A percentile compares a stretch with the other conserved stretches of the same genome.
Evolutionary conservation across 2,329 filamentous ascomycete species (phyloP).

Genomic region (Aulographum hederae): DNA sequence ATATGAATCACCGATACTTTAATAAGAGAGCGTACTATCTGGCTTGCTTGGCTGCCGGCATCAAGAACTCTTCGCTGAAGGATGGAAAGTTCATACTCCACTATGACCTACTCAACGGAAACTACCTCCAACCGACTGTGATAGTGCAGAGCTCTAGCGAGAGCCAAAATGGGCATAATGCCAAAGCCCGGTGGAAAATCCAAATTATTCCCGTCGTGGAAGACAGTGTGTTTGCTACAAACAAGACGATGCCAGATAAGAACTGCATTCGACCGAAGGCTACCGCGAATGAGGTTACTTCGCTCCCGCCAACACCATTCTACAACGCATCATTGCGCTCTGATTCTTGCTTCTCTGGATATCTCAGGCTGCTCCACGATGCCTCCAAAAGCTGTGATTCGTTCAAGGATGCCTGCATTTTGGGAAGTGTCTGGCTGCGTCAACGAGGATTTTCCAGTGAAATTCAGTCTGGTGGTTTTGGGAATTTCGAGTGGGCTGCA

Average conservation of each 20-base stretch:
- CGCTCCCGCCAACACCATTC: constrained; percentile 49
- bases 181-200: constrained; percentile 35
- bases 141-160: constrained; percentile 17
- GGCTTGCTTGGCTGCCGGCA: constrained; percentile 55
- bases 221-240: constrained; percentile 46
- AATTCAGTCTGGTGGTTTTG: constrained; percentile 67
- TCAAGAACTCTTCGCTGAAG: constrained; percentile 43
- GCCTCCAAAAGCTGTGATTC: constrained; percentile 49
- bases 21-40: constrained; percentile 88
- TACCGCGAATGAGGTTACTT: constrained; percentile 5
- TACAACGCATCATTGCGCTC: constrained; percentile 78
- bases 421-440: constrained; percentile 76
- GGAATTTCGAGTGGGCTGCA: constrained; percentile 79
- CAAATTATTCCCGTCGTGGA: constrained; percentile 62
- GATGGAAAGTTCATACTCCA: constrained; percentile 35
- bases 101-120: constrained; percentile 54
- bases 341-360: constrained; percentile 54
- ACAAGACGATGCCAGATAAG: constrained; percentile 52
- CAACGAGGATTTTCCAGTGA: constrained; percentile 64
- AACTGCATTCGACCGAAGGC: constrained; percentile 47
- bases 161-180: constrained; percentile 4
- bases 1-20: constrained; percentile 81
- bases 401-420: constrained; percentile 67
- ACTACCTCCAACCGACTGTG: constrained; percentile 56
- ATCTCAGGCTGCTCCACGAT: constrained; percentile 58